phyloP scores from a whole-genome alignment of 495 filamentous ascomycete genomes.

The Neurospora pannonica region DNA sequence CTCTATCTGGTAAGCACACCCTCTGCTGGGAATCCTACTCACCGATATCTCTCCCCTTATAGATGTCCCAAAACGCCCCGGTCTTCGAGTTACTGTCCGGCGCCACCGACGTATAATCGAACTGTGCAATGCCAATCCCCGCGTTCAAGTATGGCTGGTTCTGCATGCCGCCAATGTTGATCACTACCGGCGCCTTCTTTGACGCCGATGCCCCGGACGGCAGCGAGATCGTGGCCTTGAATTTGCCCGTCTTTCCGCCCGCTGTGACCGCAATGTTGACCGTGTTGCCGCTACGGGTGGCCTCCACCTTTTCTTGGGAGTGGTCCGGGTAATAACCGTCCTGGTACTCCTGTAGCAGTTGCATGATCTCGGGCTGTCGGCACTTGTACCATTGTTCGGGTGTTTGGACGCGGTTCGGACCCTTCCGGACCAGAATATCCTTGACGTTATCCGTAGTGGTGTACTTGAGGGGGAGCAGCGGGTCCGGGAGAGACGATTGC shows the following conservation, averaged over 20 bases:
- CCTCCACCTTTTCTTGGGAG: conserved; percentile 38
- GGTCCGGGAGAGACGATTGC: conserved; percentile 38
- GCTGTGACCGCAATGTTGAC: conserved; percentile 38
- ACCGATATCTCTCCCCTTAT: conserved; percentile 45
- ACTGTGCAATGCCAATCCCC: conserved; percentile 42
- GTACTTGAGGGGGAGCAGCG: conserved; percentile 40
- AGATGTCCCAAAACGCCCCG: conserved; percentile 43
- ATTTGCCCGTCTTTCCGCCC: conserved; percentile 35
- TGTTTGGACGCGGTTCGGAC: conserved; percentile 33
- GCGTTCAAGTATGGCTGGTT: conserved; percentile 40
- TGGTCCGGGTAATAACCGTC: conserved; percentile 47
- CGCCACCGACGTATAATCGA: conserved; percentile 41
- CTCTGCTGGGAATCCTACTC: neutral
- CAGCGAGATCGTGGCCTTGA: conserved; percentile 35
- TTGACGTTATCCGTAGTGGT: conserved; percentile 28
- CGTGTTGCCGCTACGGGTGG: conserved; percentile 39
- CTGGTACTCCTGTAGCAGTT: conserved; percentile 45
- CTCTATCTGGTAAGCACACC: neutral
- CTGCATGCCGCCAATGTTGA: conserved; percentile 46
- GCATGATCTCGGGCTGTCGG: conserved; percentile 42
- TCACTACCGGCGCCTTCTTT: conserved; percentile 39
- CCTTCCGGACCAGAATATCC: conserved; percentile 31
- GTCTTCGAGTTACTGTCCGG: conserved; percentile 43
- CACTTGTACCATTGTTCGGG: conserved; percentile 43
- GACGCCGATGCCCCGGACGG: conserved; percentile 28